A percentile compares a stretch with the other conserved stretches of the same genome.
Conservation (phyloP, 1,284 basidiomycete genomes). For the Bondarzewia mesenterica region DNA sequence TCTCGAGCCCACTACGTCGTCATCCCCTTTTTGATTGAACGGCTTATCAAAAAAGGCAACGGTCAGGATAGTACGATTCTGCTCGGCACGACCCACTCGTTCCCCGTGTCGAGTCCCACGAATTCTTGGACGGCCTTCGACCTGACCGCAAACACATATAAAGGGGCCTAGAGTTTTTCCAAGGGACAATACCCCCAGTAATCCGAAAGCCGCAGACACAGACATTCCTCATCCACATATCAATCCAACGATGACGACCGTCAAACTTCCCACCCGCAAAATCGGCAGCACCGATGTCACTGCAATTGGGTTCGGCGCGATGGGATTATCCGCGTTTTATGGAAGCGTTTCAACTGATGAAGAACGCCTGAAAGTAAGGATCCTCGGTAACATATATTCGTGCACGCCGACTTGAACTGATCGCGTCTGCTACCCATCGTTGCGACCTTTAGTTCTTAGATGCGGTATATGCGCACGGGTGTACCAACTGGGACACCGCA, state of each 20-base stretch:
- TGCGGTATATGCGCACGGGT: conserved; percentile 28
- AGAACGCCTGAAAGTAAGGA: background rate
- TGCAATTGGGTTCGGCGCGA: conserved; percentile 2
- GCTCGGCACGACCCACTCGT: no score
- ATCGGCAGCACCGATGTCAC: conserved; percentile 1
- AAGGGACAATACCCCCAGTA: background rate
- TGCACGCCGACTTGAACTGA: no score
- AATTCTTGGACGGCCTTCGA: no score
- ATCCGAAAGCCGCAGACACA: no score
- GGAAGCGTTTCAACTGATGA: background rate
- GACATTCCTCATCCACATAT: background rate
- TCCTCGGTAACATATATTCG: background rate
- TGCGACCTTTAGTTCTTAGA: conserved; percentile 20
- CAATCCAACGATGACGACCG: background rate
- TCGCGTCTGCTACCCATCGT: background rate
- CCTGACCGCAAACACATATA: no score
- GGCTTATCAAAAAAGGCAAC: no score
- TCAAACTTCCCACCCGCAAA: conserved; percentile 4
- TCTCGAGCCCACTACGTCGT: no score
- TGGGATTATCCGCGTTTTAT: background rate
- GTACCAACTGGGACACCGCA: conserved; percentile 36
- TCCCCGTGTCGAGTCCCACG: no score
- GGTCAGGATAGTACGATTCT: no score
- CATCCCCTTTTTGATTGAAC: no score
- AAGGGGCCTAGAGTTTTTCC: no score